Evolutionary conservation across 1,284 basidiomycete species (phyloP).

Genomic region (Sporisorium scitamineum): DNA sequence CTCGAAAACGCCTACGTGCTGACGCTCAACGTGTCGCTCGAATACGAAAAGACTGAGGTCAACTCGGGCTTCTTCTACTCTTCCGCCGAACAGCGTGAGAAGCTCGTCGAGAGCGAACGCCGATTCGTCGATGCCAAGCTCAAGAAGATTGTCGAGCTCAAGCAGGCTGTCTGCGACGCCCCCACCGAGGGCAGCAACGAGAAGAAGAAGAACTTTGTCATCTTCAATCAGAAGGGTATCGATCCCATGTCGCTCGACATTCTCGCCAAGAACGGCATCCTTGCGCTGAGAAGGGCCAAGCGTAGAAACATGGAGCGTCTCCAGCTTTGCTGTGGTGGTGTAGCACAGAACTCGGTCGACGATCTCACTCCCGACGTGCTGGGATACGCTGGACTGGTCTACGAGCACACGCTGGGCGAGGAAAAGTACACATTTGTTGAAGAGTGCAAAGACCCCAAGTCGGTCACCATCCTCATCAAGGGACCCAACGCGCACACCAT

Average conservation of each 20-base stretch:
- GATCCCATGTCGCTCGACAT: constrained; percentile 97
- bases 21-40: constrained; percentile 95
- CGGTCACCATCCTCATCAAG: constrained; percentile 89
- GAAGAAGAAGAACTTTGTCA: constrained; percentile 85
- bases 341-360: constrained; percentile 97
- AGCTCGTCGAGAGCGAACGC: constrained; percentile 96
- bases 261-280: constrained; percentile 94
- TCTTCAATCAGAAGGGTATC: constrained; percentile 99
- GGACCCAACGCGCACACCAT: constrained; percentile 95
- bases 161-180: constrained; percentile 87
- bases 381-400: constrained; percentile 97
- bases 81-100: constrained; percentile 96
- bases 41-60: constrained; percentile 99
- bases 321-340: constrained; percentile 87
- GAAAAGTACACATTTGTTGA: constrained; percentile 99
- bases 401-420: constrained; percentile 98
- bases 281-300: constrained; percentile 94
- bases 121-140: constrained; percentile 94
- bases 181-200: constrained; percentile 65
- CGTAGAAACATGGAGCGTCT: constrained; percentile 74
- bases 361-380: constrained; percentile 91
- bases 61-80: constrained; percentile 99
- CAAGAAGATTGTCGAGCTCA: constrained; percentile 96
- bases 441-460: constrained; percentile 95
- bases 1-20: constrained; percentile 96